These are phyloP conservation scores for Cryphonectria parasitica DNA, from an alignment of 2,329 filamentous ascomycete species.

Conservation along the genomic window DNA sequence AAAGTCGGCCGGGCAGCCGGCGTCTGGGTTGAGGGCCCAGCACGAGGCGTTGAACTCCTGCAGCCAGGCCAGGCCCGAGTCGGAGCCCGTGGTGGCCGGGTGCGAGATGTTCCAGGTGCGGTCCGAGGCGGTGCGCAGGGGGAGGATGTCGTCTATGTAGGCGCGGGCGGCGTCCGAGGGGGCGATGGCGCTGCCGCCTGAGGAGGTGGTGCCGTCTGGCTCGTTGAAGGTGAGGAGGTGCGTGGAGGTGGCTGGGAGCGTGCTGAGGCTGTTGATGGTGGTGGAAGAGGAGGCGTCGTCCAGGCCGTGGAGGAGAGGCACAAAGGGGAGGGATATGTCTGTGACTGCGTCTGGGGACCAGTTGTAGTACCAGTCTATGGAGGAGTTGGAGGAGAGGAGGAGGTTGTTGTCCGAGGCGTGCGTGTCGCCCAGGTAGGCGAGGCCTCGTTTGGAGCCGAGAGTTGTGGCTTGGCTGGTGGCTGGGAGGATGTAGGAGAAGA, in stretches of 20 bases:
- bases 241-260: slow-evolving; percentile 40
- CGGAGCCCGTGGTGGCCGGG: slow-evolving; percentile 46
- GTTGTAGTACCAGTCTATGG: slow-evolving; percentile 48
- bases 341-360: slow-evolving; percentile 42
- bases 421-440: slow-evolving; percentile 34
- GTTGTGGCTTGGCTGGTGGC: slow-evolving; percentile 5
- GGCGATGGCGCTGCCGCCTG: slow-evolving; percentile 44
- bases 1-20: slow-evolving; percentile 46
- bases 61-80: slow-evolving; percentile 44
- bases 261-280: slow-evolving; percentile 35
- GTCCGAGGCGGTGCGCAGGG: slow-evolving; percentile 35
- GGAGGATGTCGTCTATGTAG: slow-evolving; percentile 44
- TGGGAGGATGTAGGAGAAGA: neutral
- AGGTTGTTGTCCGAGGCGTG: slow-evolving; percentile 40
- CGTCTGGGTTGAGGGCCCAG: slow-evolving; percentile 41
- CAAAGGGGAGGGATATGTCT: slow-evolving; percentile 38
- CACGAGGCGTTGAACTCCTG: slow-evolving; percentile 46
- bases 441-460: slow-evolving; percentile 35
- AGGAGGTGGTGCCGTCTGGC: slow-evolving; percentile 44
- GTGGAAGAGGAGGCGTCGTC: slow-evolving; percentile 38
- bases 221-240: slow-evolving; percentile 48
- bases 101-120: slow-evolving; percentile 45
- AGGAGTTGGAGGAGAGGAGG: slow-evolving; percentile 42
- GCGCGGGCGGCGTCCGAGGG: slow-evolving; percentile 43
- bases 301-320: slow-evolving; percentile 45